A percentile compares a stretch with the other conserved stretches of the same genome.
Evolutionary conservation across 306 rosid species (phyloP).

Genomic region (Hippophae gyantsensis): DNA sequence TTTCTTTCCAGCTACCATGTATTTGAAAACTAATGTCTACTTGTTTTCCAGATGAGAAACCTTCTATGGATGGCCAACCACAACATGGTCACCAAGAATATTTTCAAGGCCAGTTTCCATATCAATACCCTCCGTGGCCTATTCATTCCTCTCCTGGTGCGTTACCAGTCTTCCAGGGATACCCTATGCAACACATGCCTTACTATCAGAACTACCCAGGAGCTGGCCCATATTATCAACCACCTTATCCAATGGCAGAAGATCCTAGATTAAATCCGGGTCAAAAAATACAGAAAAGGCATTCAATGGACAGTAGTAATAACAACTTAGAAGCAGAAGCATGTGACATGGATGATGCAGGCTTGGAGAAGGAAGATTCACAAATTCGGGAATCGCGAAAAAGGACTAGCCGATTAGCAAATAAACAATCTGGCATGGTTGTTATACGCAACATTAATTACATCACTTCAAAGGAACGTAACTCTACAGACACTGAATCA

Average conservation of each 20-base stretch:
- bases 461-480: conserved; percentile 58
- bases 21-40: conserved; percentile 12
- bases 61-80: conserved; percentile 50
- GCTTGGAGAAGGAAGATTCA: conserved; percentile 44
- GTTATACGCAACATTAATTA: conserved; percentile 88
- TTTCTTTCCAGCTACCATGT: neutral
- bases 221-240: conserved; percentile 57
- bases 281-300: conserved; percentile 52
- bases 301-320: conserved; percentile 68
- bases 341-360: conserved; percentile 48
- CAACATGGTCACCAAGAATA: conserved; percentile 55
- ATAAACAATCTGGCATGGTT: conserved; percentile 65
- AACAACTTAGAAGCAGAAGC: conserved; percentile 50
- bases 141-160: conserved; percentile 78
- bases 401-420: conserved; percentile 53
- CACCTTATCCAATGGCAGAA: conserved; percentile 54
- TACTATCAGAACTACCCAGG: conserved; percentile 79
- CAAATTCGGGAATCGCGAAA: conserved; percentile 39
- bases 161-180: conserved; percentile 64
- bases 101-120: conserved; percentile 81
- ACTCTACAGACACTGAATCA: conserved; percentile 57
- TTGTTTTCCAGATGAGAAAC: conserved; percentile 50
- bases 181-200: conserved; percentile 90
- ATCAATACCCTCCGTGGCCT: conserved; percentile 86
- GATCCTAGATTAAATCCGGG: conserved; percentile 51